These are phyloP conservation scores for Trypanosoma congolense DNA, from an alignment of 208 protist species.

Conservation along the genomic window DNA sequence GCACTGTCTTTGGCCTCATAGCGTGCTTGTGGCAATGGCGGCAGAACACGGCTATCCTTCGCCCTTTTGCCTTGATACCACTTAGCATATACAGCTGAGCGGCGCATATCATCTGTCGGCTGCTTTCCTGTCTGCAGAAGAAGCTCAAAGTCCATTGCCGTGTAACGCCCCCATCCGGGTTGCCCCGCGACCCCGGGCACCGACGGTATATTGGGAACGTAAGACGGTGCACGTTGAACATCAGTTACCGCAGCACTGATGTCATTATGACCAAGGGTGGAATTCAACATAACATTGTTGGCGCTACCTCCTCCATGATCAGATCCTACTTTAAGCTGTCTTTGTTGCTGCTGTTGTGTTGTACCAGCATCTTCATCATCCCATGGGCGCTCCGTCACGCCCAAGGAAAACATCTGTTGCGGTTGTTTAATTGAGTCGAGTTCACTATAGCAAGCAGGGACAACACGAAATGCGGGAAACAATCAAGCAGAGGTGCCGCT, in stretches of 20 bases:
- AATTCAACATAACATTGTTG: background rate
- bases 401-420: conserved; percentile 17
- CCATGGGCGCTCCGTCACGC: conserved; percentile 18
- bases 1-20: conserved; percentile 21
- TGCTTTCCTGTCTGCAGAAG: conserved; percentile 70
- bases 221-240: background rate
- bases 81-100: conserved; percentile 77
- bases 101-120: conserved; percentile 77
- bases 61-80: conserved; percentile 78
- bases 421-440: background rate
- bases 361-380: conserved; percentile 12
- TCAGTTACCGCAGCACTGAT: background rate
- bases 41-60: conserved; percentile 57
- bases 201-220: background rate
- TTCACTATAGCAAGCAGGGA: conserved; percentile 1
- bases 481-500: background rate
- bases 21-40: conserved; percentile 58
- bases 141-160: conserved; percentile 83
- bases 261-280: background rate
- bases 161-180: conserved; percentile 37
- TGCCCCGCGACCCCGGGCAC: background rate
- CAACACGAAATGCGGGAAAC: background rate
- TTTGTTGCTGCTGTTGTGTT: background rate
- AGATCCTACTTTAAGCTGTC: background rate
- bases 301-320: background rate